These are phyloP conservation scores for Myxozyma lipomycoides DNA, from an alignment of 805 yeast species.

Conservation along the genomic window DNA sequence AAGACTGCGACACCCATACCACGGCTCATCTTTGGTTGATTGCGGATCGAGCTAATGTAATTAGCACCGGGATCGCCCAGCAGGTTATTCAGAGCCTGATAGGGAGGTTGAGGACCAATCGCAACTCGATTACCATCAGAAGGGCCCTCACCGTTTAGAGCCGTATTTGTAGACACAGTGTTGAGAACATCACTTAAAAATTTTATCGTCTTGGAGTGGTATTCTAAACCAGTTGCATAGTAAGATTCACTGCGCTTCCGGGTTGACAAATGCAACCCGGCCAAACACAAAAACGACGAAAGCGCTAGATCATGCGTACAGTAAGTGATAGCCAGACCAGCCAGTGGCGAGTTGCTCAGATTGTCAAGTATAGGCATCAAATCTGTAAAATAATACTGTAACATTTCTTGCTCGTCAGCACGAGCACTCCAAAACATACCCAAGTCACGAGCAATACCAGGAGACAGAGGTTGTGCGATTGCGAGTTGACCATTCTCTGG, in stretches of 20 bases:
- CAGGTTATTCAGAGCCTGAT: neutral
- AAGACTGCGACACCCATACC: constrained; percentile 23
- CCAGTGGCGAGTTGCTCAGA: constrained; percentile 18
- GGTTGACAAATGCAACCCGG: constrained; percentile 16
- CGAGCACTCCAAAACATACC: constrained; percentile 21
- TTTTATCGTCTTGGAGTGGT: constrained; percentile 19
- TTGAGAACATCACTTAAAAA: constrained; percentile 18
- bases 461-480: neutral
- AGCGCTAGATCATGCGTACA: constrained; percentile 25
- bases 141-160: neutral
- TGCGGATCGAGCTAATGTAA: constrained; percentile 3
- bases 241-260: constrained; percentile 11
- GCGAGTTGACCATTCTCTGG: neutral
- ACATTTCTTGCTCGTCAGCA: constrained; percentile 23
- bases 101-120: neutral
- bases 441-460: constrained; percentile 10
- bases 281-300: constrained; percentile 21
- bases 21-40: constrained; percentile 15
- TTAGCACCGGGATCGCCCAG: neutral
- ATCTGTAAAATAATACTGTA: constrained; percentile 24
- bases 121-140: neutral
- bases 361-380: constrained; percentile 25
- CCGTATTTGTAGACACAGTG: constrained; percentile 7
- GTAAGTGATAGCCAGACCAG: constrained; percentile 24
- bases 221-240: constrained; percentile 21